Percentiles rank a stretch among this genome's conserved stretches.
Evolutionary conservation across 208 protist species (phyloP).

Genomic region (Crithidia expoeki): DNA sequence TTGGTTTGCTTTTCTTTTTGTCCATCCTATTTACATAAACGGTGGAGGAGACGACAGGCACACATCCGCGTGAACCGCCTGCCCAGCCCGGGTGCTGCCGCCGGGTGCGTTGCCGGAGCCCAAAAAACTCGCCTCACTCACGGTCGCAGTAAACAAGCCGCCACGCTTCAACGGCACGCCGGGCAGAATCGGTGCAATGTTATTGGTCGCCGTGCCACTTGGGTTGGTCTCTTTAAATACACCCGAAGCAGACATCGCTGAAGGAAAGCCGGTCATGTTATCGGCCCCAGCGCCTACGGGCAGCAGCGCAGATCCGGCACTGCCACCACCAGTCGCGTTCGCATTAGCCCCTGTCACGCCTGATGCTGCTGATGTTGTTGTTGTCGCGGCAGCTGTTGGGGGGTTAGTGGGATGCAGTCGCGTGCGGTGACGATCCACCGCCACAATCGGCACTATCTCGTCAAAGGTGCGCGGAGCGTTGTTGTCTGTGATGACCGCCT

Average conservation of each 20-base stretch:
- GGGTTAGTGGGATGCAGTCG: conserved; percentile 5
- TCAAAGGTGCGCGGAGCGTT: conserved; percentile 56
- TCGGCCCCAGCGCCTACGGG: not conserved
- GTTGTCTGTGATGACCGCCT: conserved; percentile 25
- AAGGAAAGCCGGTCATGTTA: not conserved
- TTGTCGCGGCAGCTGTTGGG: not conserved
- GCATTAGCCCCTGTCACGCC: too few relatives aligned
- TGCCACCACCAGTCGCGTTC: not conserved
- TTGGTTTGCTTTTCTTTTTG: conserved; percentile 8
- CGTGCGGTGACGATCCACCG: conserved; percentile 59
- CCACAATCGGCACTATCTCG: conserved; percentile 57
- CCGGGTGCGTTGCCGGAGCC: not conserved
- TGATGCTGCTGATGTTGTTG: not conserved
- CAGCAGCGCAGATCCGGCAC: not conserved
- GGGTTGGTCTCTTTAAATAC: not conserved
- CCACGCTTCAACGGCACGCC: not conserved
- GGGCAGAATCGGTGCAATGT: not conserved
- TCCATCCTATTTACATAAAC: conserved; percentile 8
- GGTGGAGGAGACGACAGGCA: conserved; percentile 2
- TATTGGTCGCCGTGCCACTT: not conserved
- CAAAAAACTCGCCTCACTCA: not conserved
- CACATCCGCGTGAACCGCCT: not conserved
- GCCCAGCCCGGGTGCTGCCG: not conserved
- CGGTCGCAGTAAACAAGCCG: not conserved
- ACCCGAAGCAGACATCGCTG: not conserved